Conservation (phyloP, 768 basidiomycete species). For the Peribolospora kevripleyi region DNA sequence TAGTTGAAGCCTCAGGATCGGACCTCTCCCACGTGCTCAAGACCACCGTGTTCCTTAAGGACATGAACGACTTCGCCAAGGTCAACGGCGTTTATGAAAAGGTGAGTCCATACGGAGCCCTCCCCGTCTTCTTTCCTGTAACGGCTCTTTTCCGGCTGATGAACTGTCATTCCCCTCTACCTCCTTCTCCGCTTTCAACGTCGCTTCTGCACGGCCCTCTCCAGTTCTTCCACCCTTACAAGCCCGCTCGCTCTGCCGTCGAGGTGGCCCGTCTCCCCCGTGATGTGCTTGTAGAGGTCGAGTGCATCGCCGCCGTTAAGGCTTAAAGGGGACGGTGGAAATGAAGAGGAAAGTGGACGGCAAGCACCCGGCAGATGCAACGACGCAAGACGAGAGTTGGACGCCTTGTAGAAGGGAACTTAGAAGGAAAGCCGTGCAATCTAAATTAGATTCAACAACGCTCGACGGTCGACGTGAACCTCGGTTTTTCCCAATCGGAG, state of each 20-base stretch:
- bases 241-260: slow-evolving; percentile 77
- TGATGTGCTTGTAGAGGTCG: slow-evolving; percentile 78
- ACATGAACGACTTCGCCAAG: slow-evolving; percentile 62
- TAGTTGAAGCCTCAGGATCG: slow-evolving; percentile 61
- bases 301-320: slow-evolving; percentile 36
- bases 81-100: slow-evolving; percentile 6
- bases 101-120: background rate
- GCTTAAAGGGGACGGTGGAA: too few species aligned
- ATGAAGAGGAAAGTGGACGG: too few species aligned
- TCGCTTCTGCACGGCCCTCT: slow-evolving; percentile 58
- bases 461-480: too few species aligned
- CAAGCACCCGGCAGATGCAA: too few species aligned
- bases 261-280: slow-evolving; percentile 53
- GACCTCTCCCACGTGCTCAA: slow-evolving; percentile 62
- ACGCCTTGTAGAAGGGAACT: too few species aligned
- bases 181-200: slow-evolving; percentile 34
- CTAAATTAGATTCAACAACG: too few species aligned
- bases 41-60: slow-evolving; percentile 80
- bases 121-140: background rate
- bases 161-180: background rate
- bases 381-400: too few species aligned
- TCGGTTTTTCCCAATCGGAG: too few species aligned
- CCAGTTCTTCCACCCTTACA: slow-evolving; percentile 36
- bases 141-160: too few species aligned
- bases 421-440: too few species aligned